phyloP scores from a whole-genome alignment of 495 filamentous ascomycete species.

The Talaromyces nanjingensis region DNA sequence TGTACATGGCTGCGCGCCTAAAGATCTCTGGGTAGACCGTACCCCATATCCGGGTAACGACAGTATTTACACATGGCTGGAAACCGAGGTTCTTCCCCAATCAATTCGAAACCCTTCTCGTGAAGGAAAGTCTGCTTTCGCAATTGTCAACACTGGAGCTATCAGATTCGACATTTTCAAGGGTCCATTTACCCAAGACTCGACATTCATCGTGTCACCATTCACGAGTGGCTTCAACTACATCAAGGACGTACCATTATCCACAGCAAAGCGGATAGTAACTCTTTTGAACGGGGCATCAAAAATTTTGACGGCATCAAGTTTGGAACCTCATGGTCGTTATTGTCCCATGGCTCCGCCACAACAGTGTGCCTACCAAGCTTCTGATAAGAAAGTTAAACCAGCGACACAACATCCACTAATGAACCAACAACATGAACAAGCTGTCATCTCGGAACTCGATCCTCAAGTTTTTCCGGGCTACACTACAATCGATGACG shows the following conservation, averaged over 20 bases:
- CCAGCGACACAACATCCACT: background rate
- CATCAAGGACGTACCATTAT: slow-evolving; percentile 72
- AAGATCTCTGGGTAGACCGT: slow-evolving; percentile 72
- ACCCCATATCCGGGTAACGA: slow-evolving; percentile 58
- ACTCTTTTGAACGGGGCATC: slow-evolving; percentile 67
- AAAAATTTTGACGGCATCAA: slow-evolving; percentile 37
- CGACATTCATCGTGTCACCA: slow-evolving; percentile 76
- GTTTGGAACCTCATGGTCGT: slow-evolving; percentile 12
- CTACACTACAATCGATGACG: slow-evolving; percentile 85
- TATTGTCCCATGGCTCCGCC: slow-evolving; percentile 26
- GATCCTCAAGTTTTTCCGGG: slow-evolving; percentile 52
- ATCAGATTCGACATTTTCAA: slow-evolving; percentile 94
- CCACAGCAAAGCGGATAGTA: slow-evolving; percentile 61
- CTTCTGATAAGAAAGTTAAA: slow-evolving; percentile 7
- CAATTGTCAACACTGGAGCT: slow-evolving; percentile 79
- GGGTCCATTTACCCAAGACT: slow-evolving; percentile 81
- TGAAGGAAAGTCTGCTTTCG: slow-evolving; percentile 51
- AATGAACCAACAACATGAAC: background rate
- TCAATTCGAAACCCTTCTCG: slow-evolving; percentile 45
- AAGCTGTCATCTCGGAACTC: slow-evolving; percentile 20
- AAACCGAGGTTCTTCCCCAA: slow-evolving; percentile 62
- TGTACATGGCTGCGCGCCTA: slow-evolving; percentile 75
- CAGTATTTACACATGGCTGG: slow-evolving; percentile 78
- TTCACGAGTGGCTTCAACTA: slow-evolving; percentile 78
- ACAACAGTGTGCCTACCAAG: slow-evolving; percentile 24